These are phyloP conservation scores for Cyclotella cryptica DNA, from an alignment of 108 stramenopile species.

Conservation along the genomic window DNA sequence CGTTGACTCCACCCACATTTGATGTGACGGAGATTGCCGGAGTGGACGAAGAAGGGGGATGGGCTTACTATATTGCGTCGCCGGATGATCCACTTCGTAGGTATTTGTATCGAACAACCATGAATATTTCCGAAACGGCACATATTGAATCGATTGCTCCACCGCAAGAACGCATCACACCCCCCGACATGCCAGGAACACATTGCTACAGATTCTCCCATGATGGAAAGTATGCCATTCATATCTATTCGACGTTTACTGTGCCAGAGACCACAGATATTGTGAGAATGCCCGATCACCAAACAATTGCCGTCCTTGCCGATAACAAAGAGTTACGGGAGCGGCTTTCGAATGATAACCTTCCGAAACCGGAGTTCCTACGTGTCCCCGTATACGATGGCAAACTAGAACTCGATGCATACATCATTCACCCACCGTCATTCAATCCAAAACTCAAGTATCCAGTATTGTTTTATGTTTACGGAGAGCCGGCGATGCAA, in stretches of 20 bases:
- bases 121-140: conserved; percentile 25
- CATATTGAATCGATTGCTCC: conserved; percentile 11
- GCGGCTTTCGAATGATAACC: conserved; percentile 29
- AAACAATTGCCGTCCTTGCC: conserved; percentile 39
- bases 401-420: conserved; percentile 45
- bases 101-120: conserved; percentile 50
- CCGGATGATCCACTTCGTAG: conserved; percentile 51
- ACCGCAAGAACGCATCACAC: conserved; percentile 48
- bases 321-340: conserved; percentile 52
- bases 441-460: conserved; percentile 45
- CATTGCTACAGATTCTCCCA: conserved; percentile 48
- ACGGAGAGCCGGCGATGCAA: conserved; percentile 54
- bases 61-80: conserved; percentile 51
- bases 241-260: conserved; percentile 43
- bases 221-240: conserved; percentile 51
- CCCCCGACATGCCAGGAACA: conserved; percentile 45
- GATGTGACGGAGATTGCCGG: conserved; percentile 55
- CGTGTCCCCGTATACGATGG: conserved; percentile 43
- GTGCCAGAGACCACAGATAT: conserved; percentile 48
- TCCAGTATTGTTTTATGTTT: conserved; percentile 51
- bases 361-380: conserved; percentile 49
- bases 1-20: conserved; percentile 39
- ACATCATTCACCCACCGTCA: conserved; percentile 45
- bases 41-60: conserved; percentile 48
- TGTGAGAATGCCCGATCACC: conserved; percentile 42